These are phyloP conservation scores for Neurospora hispaniola DNA, from an alignment of 495 filamentous ascomycete genomes.

Conservation along the genomic window DNA sequence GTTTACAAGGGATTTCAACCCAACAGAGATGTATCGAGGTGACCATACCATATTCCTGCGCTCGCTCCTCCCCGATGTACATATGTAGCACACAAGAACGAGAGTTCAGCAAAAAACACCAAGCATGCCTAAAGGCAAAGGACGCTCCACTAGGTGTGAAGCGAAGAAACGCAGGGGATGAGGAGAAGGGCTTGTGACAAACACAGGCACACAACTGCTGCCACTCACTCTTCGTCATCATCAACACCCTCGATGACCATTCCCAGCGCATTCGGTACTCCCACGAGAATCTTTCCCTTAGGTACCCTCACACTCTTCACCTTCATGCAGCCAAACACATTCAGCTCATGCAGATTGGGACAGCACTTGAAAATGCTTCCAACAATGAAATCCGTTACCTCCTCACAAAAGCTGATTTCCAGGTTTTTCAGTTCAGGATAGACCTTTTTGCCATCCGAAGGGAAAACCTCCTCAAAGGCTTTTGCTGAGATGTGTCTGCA, in stretches of 20 bases:
- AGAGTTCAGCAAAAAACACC: not conserved
- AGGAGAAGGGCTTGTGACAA: not conserved
- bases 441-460: slow-evolving; percentile 25
- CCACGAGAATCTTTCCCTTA: slow-evolving; percentile 63
- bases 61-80: not conserved
- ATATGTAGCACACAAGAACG: not conserved
- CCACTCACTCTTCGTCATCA: slow-evolving; percentile 4
- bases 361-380: slow-evolving; percentile 65
- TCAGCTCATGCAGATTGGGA: slow-evolving; percentile 57
- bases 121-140: not conserved
- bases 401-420: slow-evolving; percentile 68
- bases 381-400: slow-evolving; percentile 63
- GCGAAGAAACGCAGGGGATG: not conserved
- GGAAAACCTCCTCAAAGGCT: slow-evolving; percentile 63
- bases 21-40: not conserved
- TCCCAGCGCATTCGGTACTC: slow-evolving; percentile 55
- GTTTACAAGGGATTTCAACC: not conserved
- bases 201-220: not conserved
- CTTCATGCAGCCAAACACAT: slow-evolving; percentile 79
- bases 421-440: slow-evolving; percentile 60
- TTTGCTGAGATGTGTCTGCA: slow-evolving; percentile 65
- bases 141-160: no score
- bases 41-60: not conserved
- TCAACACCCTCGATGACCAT: slow-evolving; percentile 43
- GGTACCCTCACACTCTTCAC: slow-evolving; percentile 62